phyloP scores from a whole-genome alignment of 2,329 filamentous ascomycete genomes.

The Cladosporium sp. region DNA sequence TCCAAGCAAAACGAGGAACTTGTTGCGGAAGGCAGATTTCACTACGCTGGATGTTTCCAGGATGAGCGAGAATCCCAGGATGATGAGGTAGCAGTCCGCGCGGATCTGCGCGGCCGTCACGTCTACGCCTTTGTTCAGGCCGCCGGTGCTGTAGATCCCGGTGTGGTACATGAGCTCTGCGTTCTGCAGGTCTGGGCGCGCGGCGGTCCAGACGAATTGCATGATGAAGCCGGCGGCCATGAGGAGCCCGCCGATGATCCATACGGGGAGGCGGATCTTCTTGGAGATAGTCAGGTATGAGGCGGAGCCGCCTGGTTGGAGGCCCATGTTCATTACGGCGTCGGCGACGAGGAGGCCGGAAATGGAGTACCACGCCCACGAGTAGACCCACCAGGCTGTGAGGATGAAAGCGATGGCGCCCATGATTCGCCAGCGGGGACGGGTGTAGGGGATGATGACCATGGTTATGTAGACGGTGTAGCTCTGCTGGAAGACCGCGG shows the following conservation, averaged over 20 bases:
- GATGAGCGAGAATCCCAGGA: conserved; percentile 46
- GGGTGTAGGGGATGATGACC: conserved; percentile 49
- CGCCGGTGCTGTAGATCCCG: conserved; percentile 43
- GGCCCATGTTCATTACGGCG: conserved; percentile 46
- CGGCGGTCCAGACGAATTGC: conserved; percentile 49
- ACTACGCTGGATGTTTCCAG: conserved; percentile 44
- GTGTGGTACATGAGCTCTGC: conserved; percentile 47
- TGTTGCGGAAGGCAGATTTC: conserved; percentile 41
- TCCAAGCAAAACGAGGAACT: conserved; percentile 43
- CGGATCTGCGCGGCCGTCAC: conserved; percentile 41
- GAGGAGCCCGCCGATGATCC: conserved; percentile 39
- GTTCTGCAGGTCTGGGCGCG: conserved; percentile 40
- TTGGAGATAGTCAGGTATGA: conserved; percentile 26
- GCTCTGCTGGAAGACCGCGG: conserved; percentile 47
- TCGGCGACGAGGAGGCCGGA: conserved; percentile 47
- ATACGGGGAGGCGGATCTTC: conserved; percentile 34
- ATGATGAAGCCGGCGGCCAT: conserved; percentile 42
- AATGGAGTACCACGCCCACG: conserved; percentile 51
- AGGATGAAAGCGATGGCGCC: conserved; percentile 45
- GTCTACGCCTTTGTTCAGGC: conserved; percentile 42
- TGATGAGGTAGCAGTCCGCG: conserved; percentile 48
- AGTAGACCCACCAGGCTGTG: conserved; percentile 51
- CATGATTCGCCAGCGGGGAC: conserved; percentile 44
- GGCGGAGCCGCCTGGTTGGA: conserved; percentile 28
- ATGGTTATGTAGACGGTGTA: conserved; percentile 52